Evolutionary conservation across 1,284 basidiomycete species (phyloP), one percentile per base, ranked within the genome.

Genomic region (Ceratobasidium sp.): DNA sequence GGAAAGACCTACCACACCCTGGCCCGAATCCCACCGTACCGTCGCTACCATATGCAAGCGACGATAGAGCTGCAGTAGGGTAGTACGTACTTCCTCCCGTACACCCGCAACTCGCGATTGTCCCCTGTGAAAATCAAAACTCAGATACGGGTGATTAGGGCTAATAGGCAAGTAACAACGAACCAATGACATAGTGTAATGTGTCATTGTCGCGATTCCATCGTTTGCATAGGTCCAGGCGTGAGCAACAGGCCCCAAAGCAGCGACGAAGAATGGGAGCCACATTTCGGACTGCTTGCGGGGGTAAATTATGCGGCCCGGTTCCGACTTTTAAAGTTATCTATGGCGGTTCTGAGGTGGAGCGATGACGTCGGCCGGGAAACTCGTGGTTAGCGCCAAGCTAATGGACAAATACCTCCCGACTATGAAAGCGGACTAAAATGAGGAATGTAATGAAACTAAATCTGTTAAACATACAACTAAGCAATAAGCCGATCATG

Each of bases 41-140:
- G 84, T 87, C 65, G 75, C 87, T 89, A 0, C 90, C 91, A 73
- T 84, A 92, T 1, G 90, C 90, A 82, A 88, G 86, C 74, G 91
- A 87, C 70, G 82, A 89, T 72, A 92, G 78, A 7, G 91, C 91
- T 20, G 87, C 90, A 1, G 90, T 92, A 1, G 90, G 90, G 74
- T 87, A 90, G 74, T 87, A 80, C 31, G 89, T 90, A 75, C 88
- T 90, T 49, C 81, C 80, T 8, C 82, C 82, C 0, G 85, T 87
- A 75, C 91, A 92, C 67, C 90, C 90, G 73, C 85, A 86, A 0
- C 82, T 80, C 13, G 53, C 47, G 8, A 68, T 56, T 17, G 55
- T 40, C 31, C 65, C 65, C 65, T 68, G 6, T 29, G 17, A 57
- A 31, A 57, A 31, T 32, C 38, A 29, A 47, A 27, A 27, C 27